phyloP scores from a whole-genome alignment of 164 flowering plant species.

The Annona squamosa region DNA sequence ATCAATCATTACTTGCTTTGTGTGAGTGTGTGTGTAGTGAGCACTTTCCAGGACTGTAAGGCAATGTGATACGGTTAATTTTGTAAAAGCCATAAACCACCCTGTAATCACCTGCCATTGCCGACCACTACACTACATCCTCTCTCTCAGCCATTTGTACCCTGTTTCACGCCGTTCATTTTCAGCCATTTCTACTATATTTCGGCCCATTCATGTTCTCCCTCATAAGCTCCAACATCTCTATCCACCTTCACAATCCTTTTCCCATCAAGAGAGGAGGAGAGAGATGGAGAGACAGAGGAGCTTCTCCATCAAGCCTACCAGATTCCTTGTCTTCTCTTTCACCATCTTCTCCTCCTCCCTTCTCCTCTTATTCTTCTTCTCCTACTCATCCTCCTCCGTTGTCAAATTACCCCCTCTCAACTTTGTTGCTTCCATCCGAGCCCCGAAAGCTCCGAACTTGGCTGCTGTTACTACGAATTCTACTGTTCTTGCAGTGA shows the following conservation, averaged over 20 bases:
- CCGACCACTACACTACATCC: background rate
- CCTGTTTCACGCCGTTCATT: background rate
- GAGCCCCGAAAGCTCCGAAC: conserved; percentile 19
- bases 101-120: background rate
- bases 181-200: background rate
- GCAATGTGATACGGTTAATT: no score
- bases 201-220: background rate
- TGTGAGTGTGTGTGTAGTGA: no score
- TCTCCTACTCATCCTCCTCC: conserved; percentile 36
- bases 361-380: conserved; percentile 32
- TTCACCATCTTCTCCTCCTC: conserved; percentile 44
- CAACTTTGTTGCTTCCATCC: conserved; percentile 9
- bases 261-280: background rate
- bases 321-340: conserved; percentile 43
- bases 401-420: conserved; percentile 31
- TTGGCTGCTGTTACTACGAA: conserved; percentile 21
- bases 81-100: background rate
- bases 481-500: conserved; percentile 14
- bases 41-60: no score
- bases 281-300: conserved; percentile 61
- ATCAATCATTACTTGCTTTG: no score
- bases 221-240: background rate
- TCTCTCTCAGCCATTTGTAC: background rate
- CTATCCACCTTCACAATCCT: background rate
- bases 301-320: conserved; percentile 59